Evolutionary conservation across 371 early-diverging fungal species (phyloP).

Genomic region (Basidiobolus meristosporus): DNA sequence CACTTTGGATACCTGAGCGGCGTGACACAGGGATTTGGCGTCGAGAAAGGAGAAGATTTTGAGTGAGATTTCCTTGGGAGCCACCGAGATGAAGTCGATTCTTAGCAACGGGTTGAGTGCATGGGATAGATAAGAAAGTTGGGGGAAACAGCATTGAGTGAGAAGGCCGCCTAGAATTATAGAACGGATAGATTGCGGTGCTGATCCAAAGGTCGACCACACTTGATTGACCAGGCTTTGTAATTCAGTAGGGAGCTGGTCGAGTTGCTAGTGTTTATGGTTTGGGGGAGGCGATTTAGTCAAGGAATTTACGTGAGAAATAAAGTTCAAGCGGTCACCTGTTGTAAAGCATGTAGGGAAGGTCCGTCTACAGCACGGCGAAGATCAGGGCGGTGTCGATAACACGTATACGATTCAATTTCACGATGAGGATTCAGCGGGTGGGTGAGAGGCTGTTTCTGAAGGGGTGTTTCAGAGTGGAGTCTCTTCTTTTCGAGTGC

Average conservation of each 20-base stretch:
- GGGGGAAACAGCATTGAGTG: slow-evolving; percentile 27
- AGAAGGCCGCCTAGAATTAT: slow-evolving; percentile 32
- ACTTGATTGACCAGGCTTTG: slow-evolving; percentile 19
- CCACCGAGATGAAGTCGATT: slow-evolving; percentile 61
- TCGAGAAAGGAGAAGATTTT: slow-evolving; percentile 67
- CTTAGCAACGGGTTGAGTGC: slow-evolving; percentile 19
- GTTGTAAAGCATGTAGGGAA: no score
- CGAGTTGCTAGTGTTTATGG: slow-evolving; percentile 13
- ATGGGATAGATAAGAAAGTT: slow-evolving; percentile 6
- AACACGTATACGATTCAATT: no score
- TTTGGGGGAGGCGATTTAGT: no score
- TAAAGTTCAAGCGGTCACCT: no score
- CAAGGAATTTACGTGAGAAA: no score
- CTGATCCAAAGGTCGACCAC: slow-evolving; percentile 24
- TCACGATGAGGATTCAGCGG: no score
- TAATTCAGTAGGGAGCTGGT: slow-evolving; percentile 9
- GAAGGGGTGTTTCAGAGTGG: no score
- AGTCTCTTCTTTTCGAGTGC: no score
- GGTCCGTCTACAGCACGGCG: no score
- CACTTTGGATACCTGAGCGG: slow-evolving; percentile 43
- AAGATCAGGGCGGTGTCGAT: no score
- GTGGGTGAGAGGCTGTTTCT: no score
- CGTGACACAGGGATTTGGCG: slow-evolving; percentile 46
- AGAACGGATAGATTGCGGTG: slow-evolving; percentile 20
- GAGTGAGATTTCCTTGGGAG: slow-evolving; percentile 58